Evolutionary conservation across 73 alveolate genomes (phyloP).

Genomic region (Tetrahymena thermophila): DNA sequence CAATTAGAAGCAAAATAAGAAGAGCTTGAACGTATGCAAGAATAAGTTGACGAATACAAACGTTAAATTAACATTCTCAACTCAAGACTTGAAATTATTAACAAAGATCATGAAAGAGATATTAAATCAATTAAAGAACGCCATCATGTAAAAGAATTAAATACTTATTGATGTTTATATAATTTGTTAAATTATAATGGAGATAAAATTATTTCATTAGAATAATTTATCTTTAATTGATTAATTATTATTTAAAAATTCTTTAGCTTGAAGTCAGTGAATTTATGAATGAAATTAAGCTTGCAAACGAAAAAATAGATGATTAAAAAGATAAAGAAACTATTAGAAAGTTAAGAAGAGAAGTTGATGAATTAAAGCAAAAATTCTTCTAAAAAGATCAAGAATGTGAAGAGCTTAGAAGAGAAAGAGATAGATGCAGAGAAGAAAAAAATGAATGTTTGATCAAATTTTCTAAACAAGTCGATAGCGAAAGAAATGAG

Average conservation of each 20-base stretch:
- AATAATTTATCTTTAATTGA: too few species aligned
- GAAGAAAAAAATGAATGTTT: slow-evolving; percentile 37
- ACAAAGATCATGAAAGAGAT: slow-evolving; percentile 5
- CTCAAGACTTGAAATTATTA: slow-evolving; percentile 5
- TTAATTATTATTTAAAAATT: background rate
- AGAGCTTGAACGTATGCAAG: slow-evolving; percentile 24
- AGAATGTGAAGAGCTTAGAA: slow-evolving; percentile 40
- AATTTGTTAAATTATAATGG: too few species aligned
- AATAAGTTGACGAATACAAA: slow-evolving; percentile 12
- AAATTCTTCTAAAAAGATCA: slow-evolving; percentile 8
- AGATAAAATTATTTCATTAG: too few species aligned
- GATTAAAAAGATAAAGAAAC: slow-evolving; percentile 33
- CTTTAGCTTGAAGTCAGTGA: slow-evolving; percentile 5
- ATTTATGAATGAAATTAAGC: slow-evolving; percentile 1
- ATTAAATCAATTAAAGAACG: slow-evolving; percentile 2
- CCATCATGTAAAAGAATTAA: background rate
- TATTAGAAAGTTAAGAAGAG: slow-evolving; percentile 19
- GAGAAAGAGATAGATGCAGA: slow-evolving; percentile 39
- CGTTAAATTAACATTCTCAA: slow-evolving; percentile 13
- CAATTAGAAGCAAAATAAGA: slow-evolving; percentile 11
- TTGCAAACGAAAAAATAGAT: slow-evolving; percentile 4
- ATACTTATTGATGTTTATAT: background rate
- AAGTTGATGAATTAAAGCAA: slow-evolving; percentile 23
- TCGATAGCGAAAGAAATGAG: slow-evolving; percentile 33
- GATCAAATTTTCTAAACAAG: slow-evolving; percentile 18